Percentiles rank a stretch among this genome's conserved stretches.
phyloP scores from a whole-genome alignment of 129 eudicot species.

The Flaveria linearis region DNA sequence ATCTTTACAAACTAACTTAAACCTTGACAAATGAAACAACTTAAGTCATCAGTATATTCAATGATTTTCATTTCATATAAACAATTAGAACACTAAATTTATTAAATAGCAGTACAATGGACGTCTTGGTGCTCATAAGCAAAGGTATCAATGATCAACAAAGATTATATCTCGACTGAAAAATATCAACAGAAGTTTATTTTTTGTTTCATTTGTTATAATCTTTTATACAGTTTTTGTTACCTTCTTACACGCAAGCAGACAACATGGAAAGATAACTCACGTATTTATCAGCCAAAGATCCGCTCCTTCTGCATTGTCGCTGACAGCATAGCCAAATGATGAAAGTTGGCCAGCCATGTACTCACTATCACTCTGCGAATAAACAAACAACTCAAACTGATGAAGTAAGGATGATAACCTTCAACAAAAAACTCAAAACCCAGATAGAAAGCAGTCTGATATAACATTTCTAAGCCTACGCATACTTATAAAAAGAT shows the following conservation, averaged over 20 bases:
- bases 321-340: slow-evolving; percentile 81
- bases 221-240: background rate
- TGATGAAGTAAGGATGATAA: background rate
- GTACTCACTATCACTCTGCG: slow-evolving; percentile 96
- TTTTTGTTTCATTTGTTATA: background rate
- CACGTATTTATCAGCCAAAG: slow-evolving; percentile 95
- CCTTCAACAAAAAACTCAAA: background rate
- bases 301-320: slow-evolving; percentile 85
- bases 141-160: background rate
- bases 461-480: background rate
- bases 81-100: background rate
- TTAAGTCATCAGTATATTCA: background rate
- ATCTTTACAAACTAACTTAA: background rate
- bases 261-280: slow-evolving; percentile 31
- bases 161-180: background rate
- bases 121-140: background rate
- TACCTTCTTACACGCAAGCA: background rate
- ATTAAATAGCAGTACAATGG: background rate
- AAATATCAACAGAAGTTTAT: background rate
- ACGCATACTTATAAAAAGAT: background rate
- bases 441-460: background rate
- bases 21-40: slow-evolving; percentile 6
- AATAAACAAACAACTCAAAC: slow-evolving; percentile 22
- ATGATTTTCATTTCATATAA: too few species aligned
- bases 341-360: slow-evolving; percentile 99